phyloP scores from a whole-genome alignment of 106 monocot species.

The Apostasia ramifera region DNA sequence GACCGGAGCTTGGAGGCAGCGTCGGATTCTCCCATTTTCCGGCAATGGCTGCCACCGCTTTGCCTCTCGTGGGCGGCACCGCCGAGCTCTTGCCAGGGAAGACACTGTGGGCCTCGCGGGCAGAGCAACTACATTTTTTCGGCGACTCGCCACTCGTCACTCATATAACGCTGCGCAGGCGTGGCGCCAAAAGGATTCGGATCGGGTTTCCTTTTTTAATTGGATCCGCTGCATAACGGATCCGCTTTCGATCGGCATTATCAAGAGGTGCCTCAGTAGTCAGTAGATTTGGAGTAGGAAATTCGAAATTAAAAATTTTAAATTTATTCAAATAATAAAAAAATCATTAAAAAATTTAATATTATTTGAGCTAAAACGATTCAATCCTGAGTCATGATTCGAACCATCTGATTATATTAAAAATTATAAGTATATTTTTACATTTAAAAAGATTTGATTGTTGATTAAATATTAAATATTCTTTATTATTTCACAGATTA shows the following conservation, averaged over 20 bases:
- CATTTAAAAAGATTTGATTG: no score
- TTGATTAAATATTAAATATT: no score
- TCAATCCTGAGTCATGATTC: no score
- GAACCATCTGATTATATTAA: no score
- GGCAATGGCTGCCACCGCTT: neutral
- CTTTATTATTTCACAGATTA: no score
- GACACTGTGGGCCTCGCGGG: neutral
- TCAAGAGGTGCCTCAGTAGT: no score
- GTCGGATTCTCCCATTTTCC: slow-evolving; percentile 11
- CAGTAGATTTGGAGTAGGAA: no score
- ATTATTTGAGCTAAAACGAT: no score
- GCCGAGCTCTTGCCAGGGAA: neutral
- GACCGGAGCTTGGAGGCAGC: slow-evolving; percentile 42
- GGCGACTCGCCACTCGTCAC: neutral
- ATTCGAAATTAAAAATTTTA: no score
- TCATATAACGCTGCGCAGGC: neutral
- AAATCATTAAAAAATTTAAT: no score
- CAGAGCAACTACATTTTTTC: neutral
- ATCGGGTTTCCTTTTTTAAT: neutral
- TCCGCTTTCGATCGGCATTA: neutral
- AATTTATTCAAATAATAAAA: no score
- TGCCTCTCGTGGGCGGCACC: neutral
- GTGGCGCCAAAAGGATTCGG: neutral
- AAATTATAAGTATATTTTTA: no score
- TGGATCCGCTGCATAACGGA: neutral